phyloP scores from a whole-genome alignment of 2,329 filamentous ascomycete genomes.

The Cladosporium sp. region DNA sequence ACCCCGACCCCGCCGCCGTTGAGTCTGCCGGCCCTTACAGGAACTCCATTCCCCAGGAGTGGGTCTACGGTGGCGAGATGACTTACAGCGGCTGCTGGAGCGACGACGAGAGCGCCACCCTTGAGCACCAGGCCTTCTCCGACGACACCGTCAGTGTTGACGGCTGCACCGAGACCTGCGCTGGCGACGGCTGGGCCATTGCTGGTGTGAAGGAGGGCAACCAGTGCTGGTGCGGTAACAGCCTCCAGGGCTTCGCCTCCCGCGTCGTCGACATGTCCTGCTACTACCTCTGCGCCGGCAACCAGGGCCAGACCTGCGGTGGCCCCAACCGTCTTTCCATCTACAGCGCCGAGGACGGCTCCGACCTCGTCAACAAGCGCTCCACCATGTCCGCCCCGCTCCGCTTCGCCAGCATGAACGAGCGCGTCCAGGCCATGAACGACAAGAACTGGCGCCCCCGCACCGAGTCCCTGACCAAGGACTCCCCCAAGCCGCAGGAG shows the following conservation, averaged over 20 bases:
- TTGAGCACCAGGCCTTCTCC: constrained; percentile 22
- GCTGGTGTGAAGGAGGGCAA: constrained; percentile 30
- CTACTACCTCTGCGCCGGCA: constrained; percentile 27
- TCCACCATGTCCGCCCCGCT: not conserved
- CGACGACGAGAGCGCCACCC: constrained; percentile 22
- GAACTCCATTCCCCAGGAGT: constrained; percentile 11
- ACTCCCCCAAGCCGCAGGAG: not conserved
- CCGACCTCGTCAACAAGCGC: constrained; percentile 1
- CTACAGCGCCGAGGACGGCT: constrained; percentile 15
- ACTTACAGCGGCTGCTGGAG: constrained; percentile 33
- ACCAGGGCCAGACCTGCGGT: constrained; percentile 28
- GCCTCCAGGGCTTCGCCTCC: constrained; percentile 21
- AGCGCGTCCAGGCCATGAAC: constrained; percentile 8
- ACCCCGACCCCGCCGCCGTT: constrained; percentile 4
- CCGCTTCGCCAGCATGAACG: constrained; percentile 8
- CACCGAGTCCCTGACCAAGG: constrained; percentile 8
- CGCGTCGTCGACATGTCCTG: constrained; percentile 27
- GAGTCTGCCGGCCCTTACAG: constrained; percentile 2
- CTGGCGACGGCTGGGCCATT: constrained; percentile 27
- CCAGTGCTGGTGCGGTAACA: constrained; percentile 32
- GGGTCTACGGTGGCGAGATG: constrained; percentile 28
- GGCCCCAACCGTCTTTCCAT: constrained; percentile 22
- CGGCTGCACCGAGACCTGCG: constrained; percentile 27
- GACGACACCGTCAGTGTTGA: constrained; percentile 25
- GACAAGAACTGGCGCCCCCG: constrained; percentile 11